Base-by-base conservation (phyloP, 2,329 filamentous ascomycete species). In the Stagonosporopsis cucurbitacearum region DNA sequence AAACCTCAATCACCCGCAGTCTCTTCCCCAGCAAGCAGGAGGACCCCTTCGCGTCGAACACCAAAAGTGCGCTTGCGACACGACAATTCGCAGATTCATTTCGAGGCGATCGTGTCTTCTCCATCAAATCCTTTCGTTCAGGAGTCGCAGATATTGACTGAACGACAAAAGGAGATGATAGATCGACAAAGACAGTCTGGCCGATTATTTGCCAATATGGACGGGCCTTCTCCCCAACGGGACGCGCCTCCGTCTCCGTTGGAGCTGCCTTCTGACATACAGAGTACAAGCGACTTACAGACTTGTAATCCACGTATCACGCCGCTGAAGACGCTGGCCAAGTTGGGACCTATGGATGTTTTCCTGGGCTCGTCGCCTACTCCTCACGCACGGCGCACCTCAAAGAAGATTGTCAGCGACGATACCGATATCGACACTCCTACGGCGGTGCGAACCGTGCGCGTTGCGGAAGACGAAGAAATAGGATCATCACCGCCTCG, bases 11-110 rank as follows among this genome's bases (percentile, higher is more conserved):
- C 72, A 22, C 70, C 71, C 13, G 66, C 67, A 4, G 51, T 68
- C 0, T 56, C 67, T 0, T 63, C 59, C 26, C 56, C 59, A 25
- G 58, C 50, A 6, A 66, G 52, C 28, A 67, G 61, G 50, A 69
- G 64, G 57, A 46, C 45, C 13, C 54, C 71, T 46, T 50, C 65
- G 13, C 66, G 67, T 40, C 64, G 60, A 25, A 77, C 73, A 45
- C 73, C 75, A 12, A 84, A 82, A 42, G 79, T 82, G 17, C 84
- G 84, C 56, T 79, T 88, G 25, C 85, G 89, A 30, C 92, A 96
- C 64, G 86, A 96, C 59, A 84, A 96, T 73, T 96, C 91, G 0
- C 92, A 96, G 67, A 83, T 96, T 23, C 83, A 90, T 39, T 95
- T 95, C 67, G 85, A 88, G 2, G 78, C 86, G 0, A 88, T 94